Evolutionary conservation across 139 green algal species (phyloP), one percentile per base, ranked within the genome.

Genomic region (Asterochloris sp.): DNA sequence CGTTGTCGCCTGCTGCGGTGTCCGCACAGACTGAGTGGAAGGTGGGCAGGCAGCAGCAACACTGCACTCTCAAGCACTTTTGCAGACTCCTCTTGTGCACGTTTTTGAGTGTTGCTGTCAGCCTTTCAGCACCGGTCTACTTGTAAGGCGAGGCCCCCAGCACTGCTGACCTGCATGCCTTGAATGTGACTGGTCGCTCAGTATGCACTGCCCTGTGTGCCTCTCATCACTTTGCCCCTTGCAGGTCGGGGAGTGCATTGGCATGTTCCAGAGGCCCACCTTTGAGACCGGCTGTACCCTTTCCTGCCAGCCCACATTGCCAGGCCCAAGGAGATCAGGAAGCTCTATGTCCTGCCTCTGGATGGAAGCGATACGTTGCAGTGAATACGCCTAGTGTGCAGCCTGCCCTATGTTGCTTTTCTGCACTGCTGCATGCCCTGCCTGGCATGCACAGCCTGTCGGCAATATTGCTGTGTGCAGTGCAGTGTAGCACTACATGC

Each of bases 261-360:
- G 85, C 47, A 88, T 73, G 15, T 98, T 90, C 77, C 94, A 91
- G 85, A 89, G 96, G n/a, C 94, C 96, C 19, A 97, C 96, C 83
- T 98, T 98, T 87, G 97, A 99, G 88, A 94, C 90, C 4, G 93
- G n/a, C 91, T 99, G 85, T 99, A 98, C 87, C 97, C 97, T 0
- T 99, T 98, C 87, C 81, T 95, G 38, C 97, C 96, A 0, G 83
- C 96, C 15, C 97, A 99, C 89, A 94, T 99, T 73, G 96, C 92
- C n/a, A 91, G 91, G 71, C 96, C 97, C 27, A 99, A 99, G 87
- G 96, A 99, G 81, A 86, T 89, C 74, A 93, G 92, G 83, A 93
- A 92, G 84, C 82, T 99, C 23, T 98, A 94, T 74, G 62, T 98
- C 8, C 88, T 98, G 74, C 91, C 89, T 16, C 87, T 99, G 74